These are phyloP conservation scores for Botryotinia narcissicola DNA, from an alignment of 2,329 filamentous ascomycete genomes.

Conservation along the genomic window DNA sequence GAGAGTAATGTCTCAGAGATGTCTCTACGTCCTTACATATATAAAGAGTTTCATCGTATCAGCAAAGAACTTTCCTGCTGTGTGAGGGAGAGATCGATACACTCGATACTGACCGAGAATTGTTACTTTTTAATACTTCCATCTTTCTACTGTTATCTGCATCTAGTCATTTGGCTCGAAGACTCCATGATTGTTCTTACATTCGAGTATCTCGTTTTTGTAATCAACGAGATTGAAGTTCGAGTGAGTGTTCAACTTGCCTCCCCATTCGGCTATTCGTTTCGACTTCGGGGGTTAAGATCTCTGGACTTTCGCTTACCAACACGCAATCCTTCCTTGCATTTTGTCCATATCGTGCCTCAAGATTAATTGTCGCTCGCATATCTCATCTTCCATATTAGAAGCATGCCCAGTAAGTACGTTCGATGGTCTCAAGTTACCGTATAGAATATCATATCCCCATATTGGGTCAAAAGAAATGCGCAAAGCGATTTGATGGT, in stretches of 20 bases:
- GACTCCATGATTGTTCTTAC: background rate
- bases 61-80: background rate
- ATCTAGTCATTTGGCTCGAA: background rate
- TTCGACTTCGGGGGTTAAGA: background rate
- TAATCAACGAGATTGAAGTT: background rate
- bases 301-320: background rate
- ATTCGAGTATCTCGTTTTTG: background rate
- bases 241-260: background rate
- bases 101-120: background rate
- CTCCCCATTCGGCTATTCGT: background rate
- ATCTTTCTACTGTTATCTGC: background rate
- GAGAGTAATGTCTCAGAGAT: background rate
- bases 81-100: background rate
- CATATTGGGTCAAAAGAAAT: background rate
- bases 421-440: background rate
- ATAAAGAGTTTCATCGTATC: background rate
- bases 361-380: background rate
- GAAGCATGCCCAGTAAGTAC: background rate
- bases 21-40: background rate
- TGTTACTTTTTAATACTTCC: background rate
- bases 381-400: background rate
- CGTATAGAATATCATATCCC: too few species aligned
- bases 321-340: background rate
- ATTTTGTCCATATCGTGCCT: background rate
- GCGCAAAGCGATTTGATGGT: background rate